Conservation (phyloP, 768 basidiomycete species). For the Collybia sp. region DNA sequence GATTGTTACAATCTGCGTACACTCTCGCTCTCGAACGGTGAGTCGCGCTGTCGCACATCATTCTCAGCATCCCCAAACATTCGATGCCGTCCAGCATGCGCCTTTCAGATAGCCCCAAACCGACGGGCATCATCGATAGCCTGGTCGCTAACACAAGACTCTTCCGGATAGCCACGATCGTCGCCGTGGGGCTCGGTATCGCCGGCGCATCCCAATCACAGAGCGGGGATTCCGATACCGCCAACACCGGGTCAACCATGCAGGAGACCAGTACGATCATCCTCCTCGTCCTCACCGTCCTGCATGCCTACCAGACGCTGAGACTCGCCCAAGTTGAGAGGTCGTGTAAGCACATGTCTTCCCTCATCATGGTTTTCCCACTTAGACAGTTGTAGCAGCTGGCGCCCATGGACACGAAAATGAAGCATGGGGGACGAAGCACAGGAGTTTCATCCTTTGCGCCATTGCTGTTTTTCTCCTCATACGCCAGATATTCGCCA, state of each 20-base stretch:
- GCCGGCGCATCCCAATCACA: conserved; percentile 16
- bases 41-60: neutral
- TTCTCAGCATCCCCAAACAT: too few species aligned
- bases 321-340: conserved; percentile 22
- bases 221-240: conserved; percentile 38
- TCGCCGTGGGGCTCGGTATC: conserved; percentile 30
- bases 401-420: neutral
- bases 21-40: conserved; percentile 38
- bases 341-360: conserved; percentile 8
- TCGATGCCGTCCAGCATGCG: too few species aligned
- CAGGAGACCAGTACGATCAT: conserved; percentile 28
- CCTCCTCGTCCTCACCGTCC: conserved; percentile 30
- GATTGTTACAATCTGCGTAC: conserved; percentile 35
- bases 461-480: conserved; percentile 30
- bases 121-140: conserved; percentile 35
- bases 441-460: conserved; percentile 25
- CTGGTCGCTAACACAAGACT: conserved; percentile 40
- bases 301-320: conserved; percentile 27
- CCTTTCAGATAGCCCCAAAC: too few species aligned
- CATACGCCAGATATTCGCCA: conserved; percentile 29
- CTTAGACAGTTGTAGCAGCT: neutral
- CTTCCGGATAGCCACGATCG: conserved; percentile 12
- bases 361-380: neutral
- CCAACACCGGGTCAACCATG: conserved; percentile 52
- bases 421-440: conserved; percentile 16